Evolutionary conservation across 371 early-diverging fungal genomes (phyloP), one percentile per base, ranked within the genome.

Genomic region (Chytridium lagenaria): DNA sequence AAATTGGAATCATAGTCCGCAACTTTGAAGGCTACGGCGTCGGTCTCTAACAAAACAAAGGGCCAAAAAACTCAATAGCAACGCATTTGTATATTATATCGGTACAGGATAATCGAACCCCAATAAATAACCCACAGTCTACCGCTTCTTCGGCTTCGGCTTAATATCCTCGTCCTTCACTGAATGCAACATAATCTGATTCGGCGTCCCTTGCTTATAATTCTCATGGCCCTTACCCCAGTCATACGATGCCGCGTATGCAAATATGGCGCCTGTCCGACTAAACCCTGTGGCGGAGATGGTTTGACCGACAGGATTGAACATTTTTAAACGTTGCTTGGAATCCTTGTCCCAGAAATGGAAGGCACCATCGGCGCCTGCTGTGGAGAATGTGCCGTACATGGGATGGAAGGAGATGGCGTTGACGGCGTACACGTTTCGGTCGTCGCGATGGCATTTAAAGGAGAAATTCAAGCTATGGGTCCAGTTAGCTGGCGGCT

Each of bases 331-430:
- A 68, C 94, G 91, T 70, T 91, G 92, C 83, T 92, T 92, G 28
- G 93, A 90, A 77, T 94, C 95, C 82, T 95, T 95, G 84, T 99
- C 97, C 97, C 97, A 99, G 79, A 95, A 94, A 52, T 89, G 87
- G 73, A 97, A 89, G 7, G 89, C 86, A 23, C 99, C 99, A 80
- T 99, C 99, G 1, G 93, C 84, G 7, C 98, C 98, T 15, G 91
- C 92, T 19, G 98, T 96, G 0, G 92, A 89, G 78, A 99, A 92
- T 1, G 97, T 95, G 39, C 96, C 96, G 76, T 90, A 90, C 12
- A 87, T 77, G 5, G 94, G 95, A 77, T 97, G 96, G 82, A 94
- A 93, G 44, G 88, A 85, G 57, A 96, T 91, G 44, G 89, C 86
- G 85, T 96, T 93, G 67, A 95, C 91, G 39, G 95, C 78, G 80